phyloP scores from a whole-genome alignment of 2,329 filamentous ascomycete species.

The Teratosphaeria nubilosa region DNA sequence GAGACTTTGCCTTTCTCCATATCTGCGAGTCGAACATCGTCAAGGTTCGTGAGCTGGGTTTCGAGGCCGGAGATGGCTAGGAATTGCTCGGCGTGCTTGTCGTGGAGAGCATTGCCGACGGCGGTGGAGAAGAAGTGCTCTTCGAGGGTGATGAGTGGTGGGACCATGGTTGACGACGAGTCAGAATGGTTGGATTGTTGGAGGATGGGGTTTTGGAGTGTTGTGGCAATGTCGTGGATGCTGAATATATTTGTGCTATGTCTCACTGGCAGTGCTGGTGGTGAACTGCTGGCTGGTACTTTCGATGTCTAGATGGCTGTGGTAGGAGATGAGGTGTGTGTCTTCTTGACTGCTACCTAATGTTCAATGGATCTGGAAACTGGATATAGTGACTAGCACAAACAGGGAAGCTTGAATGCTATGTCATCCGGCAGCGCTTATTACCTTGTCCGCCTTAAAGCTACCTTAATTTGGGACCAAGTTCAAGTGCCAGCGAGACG shows the following conservation, averaged over 20 bases:
- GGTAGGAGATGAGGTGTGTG: no score
- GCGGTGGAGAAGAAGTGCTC: conserved; percentile 28
- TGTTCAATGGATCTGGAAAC: background rate
- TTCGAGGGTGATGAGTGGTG: conserved; percentile 27
- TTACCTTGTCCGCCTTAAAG: no score
- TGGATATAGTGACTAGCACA: no score
- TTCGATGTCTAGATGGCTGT: no score
- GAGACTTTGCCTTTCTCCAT: conserved; percentile 25
- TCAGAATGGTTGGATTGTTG: background rate
- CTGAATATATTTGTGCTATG: no score
- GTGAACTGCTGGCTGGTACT: no score
- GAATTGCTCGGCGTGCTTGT: conserved; percentile 23
- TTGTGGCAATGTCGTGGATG: background rate
- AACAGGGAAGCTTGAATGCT: background rate
- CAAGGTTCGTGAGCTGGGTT: conserved; percentile 21
- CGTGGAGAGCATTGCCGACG: conserved; percentile 15
- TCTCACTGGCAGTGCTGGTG: no score
- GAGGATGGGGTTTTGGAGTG: background rate
- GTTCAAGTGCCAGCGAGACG: no score
- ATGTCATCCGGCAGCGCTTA: background rate
- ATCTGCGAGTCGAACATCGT: conserved; percentile 18
- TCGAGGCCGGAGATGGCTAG: conserved; percentile 21
- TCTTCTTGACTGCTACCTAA: background rate
- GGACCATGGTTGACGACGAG: conserved; percentile 15
- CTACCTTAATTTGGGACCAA: no score